Evolutionary conservation across 495 filamentous ascomycete species (phyloP), one percentile per base, ranked within the genome.

Genomic region (Penicillium steckii): DNA sequence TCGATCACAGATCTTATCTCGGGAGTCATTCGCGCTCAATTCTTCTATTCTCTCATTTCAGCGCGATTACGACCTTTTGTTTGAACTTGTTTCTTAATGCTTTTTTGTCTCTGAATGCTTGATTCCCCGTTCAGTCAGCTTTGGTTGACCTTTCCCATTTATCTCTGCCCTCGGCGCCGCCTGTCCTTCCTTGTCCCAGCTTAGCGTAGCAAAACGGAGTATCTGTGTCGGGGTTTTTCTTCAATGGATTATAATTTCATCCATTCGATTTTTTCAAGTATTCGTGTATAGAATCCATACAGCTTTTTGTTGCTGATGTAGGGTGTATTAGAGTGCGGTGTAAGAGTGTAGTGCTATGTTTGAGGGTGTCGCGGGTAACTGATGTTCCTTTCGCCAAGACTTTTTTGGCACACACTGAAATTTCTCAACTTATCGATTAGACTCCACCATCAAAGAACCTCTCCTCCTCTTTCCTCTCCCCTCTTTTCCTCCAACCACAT

Each of bases 391-490:
- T 64, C 57, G 72, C 72, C 72, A 75, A 75, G 72, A 73, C 62
- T 71, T 69, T 69, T 67, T 56, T 66, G 60, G 57, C 70, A 71
- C 72, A 75, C 72, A 73, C 64, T 66, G 66, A 75, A 75, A 73
- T 73, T 75, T 73, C 64, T 65, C 66, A 64, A 63, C 61, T 68
- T 66, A 68, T 68, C 66, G 66, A 68, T 37, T 68, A 68, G 63
- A 62, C 70, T 74, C 70, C 71, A 73, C 71, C 71, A 66, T 68
- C 69, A 71, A 68, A 61, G 61, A 64, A 65, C 62, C 48, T 60
- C 53, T 61, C 57, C 51, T 52, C 46, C 46, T 37, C 44, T 57
- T 58, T 54, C 54, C 46, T 46, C 37, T 44, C 59, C 56, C 48
- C 48, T 53, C 59, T 55, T 58, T 51, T 50, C 53, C 60, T 59